Evolutionary conservation across 768 basidiomycete species (phyloP), one percentile per base, ranked within the genome.

Genomic region (Agrocybe pediades): DNA sequence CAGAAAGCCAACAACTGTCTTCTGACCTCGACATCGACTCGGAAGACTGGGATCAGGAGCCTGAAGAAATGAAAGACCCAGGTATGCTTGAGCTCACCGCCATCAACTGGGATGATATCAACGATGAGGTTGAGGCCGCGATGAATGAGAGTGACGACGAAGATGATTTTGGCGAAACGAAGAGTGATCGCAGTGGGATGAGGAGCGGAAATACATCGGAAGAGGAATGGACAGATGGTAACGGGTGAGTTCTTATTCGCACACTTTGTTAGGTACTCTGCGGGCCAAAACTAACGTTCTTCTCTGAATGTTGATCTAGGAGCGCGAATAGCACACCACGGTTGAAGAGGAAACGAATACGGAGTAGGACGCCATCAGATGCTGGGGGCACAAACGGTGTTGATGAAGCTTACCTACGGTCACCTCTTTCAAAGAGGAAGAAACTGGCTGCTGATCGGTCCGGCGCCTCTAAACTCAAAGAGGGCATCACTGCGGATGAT

Each of bases 111-210:
- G 83, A 85, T 60, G 87, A 86, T 60, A 87, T 92, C 60, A 90
- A 91, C 64, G 83, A 88, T 54, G 95, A 95, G 64, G 87, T 95
- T 29, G 91, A 93, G 56, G 92, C 87, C 40, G 87, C 90, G 33
- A 84, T 95, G 83, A 87, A 85, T 57, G 88, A 90, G 74, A 86
- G 85, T 57, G 85, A 88, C 55, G 86, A 87, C 49, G 83, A 83
- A 25, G 80, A 81, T 9, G 76, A 41, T 29, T 46, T 27, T 46
- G 25, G 26, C 4, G 24, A 74, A 29, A 70, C 60, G 15, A 72
- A 69, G 9, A 71, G 73, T 25, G 74, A 65, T 58, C 70, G 62
- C 64, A 80, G 75, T 20, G 75, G 71, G 52, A 74, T 74, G 66
- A 74, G 64, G 66, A 83, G 72, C 49, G 84, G 84, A 51, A 81